Percentiles rank a stretch among this genome's conserved stretches.
Conservation (phyloP, 169 alveolate genomes). For the Eimeria praecox region DNA sequence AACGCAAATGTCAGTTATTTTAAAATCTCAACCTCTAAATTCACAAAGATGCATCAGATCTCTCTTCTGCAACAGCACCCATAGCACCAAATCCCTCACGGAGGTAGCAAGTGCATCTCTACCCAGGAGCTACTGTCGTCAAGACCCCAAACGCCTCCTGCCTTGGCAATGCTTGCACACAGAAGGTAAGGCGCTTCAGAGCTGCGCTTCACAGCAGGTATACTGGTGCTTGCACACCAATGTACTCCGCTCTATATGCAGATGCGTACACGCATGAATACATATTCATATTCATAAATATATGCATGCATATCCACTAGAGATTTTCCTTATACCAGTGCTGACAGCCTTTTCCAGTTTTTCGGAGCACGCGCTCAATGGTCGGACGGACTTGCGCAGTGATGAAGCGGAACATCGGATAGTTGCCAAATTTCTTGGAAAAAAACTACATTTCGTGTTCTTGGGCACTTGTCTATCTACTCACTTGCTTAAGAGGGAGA, state of each 20-base stretch:
- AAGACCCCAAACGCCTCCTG: background rate
- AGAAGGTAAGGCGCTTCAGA: constrained; percentile 9
- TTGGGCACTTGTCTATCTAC: too few species aligned
- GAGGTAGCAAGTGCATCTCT: background rate
- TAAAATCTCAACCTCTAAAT: background rate
- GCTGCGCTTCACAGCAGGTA: background rate
- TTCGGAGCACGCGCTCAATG: background rate
- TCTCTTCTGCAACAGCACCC: background rate
- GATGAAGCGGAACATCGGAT: background rate
- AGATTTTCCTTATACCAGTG: background rate
- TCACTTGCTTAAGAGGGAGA: background rate
- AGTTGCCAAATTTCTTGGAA: background rate
- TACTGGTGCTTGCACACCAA: background rate
- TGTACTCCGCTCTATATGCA: background rate
- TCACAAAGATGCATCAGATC: background rate
- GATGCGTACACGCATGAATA: background rate
- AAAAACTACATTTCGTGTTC: background rate
- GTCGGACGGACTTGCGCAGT: background rate
- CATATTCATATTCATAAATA: background rate
- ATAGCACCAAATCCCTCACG: background rate
- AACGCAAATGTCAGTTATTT: background rate
- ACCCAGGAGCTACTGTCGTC: background rate
- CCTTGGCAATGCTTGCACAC: background rate
- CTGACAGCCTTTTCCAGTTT: background rate
- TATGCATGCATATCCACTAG: background rate